Percentiles rank a stretch among this genome's conserved stretches.
These are phyloP conservation scores for Boletus speciosus DNA, from an alignment of 768 basidiomycete species.

Conservation along the genomic window DNA sequence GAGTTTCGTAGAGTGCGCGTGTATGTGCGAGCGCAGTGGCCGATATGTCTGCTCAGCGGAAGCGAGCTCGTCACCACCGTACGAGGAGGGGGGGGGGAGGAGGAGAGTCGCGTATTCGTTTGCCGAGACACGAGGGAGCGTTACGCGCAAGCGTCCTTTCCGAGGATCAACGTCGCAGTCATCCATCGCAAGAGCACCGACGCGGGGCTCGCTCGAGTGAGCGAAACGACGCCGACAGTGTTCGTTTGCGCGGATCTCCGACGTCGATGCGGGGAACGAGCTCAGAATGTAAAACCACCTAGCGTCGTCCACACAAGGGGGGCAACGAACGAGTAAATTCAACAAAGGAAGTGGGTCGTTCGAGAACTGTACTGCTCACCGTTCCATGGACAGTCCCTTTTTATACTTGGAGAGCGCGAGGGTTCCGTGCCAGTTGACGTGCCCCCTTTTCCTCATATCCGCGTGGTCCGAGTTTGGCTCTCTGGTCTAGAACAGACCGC, in stretches of 20 bases:
- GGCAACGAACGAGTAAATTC: background rate
- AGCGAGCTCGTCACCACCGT: background rate
- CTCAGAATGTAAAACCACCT: slow-evolving; percentile 5
- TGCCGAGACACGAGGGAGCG: slow-evolving; percentile 12
- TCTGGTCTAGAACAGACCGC: slow-evolving; percentile 2
- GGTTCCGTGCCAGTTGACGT: background rate
- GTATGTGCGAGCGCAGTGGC: background rate
- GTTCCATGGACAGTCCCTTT: background rate
- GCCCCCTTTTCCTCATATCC: slow-evolving; percentile 4
- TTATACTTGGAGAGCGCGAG: slow-evolving; percentile 13
- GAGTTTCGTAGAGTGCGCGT: background rate
- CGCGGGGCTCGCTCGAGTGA: slow-evolving; percentile 23
- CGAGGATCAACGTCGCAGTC: slow-evolving; percentile 63
- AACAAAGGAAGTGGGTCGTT: slow-evolving; percentile 1
- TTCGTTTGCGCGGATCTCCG: slow-evolving; percentile 32
- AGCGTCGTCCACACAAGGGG: slow-evolving; percentile 3
- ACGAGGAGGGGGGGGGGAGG: background rate
- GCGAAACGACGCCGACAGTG: slow-evolving; percentile 22
- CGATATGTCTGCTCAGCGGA: background rate
- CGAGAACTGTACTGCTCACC: slow-evolving; percentile 11
- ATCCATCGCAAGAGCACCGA: slow-evolving; percentile 70
- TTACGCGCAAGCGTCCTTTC: slow-evolving; percentile 21
- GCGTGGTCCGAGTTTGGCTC: background rate
- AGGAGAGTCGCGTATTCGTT: background rate
- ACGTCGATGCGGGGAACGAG: slow-evolving; percentile 34